Percentiles rank a stretch among this genome's conserved stretches.
phyloP scores from a whole-genome alignment of 1,284 basidiomycete genomes.

The Apiotrichum veenhuisii region DNA sequence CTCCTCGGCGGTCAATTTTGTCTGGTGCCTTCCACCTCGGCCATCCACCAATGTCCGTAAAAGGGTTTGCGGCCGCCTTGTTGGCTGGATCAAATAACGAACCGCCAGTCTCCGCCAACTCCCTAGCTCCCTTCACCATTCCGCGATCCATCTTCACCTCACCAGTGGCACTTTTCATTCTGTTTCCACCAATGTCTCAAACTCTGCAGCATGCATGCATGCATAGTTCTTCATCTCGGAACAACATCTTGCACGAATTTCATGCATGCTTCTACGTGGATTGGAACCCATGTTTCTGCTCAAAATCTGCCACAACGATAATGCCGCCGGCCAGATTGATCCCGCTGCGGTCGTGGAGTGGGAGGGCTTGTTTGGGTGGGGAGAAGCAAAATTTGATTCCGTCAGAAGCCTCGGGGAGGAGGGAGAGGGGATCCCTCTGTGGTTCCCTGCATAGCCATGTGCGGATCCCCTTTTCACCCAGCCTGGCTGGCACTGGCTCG shows the following conservation, averaged over 20 bases:
- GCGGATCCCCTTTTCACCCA: not conserved
- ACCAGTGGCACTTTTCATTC: too few species aligned
- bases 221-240: too few species aligned
- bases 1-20: too few species aligned
- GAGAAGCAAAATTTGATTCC: not conserved
- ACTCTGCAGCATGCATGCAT: not conserved
- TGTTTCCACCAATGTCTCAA: not conserved
- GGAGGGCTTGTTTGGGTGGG: not conserved
- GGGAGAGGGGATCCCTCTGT: too few species aligned
- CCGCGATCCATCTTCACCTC: too few species aligned
- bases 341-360: not conserved
- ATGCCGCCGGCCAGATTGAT: not conserved
- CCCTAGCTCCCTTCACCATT: too few species aligned
- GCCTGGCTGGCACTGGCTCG: too few species aligned
- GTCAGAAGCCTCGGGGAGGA: not conserved
- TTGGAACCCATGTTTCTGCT: not conserved
- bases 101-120: too few species aligned
- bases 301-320: not conserved
- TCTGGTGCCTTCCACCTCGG: too few species aligned
- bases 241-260: not conserved
- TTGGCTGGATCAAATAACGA: too few species aligned
- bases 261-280: not conserved
- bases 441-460: not conserved
- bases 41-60: too few species aligned
- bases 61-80: too few species aligned